phyloP scores from a whole-genome alignment of 140 eudicot genomes.

The Senecio squalidus region DNA sequence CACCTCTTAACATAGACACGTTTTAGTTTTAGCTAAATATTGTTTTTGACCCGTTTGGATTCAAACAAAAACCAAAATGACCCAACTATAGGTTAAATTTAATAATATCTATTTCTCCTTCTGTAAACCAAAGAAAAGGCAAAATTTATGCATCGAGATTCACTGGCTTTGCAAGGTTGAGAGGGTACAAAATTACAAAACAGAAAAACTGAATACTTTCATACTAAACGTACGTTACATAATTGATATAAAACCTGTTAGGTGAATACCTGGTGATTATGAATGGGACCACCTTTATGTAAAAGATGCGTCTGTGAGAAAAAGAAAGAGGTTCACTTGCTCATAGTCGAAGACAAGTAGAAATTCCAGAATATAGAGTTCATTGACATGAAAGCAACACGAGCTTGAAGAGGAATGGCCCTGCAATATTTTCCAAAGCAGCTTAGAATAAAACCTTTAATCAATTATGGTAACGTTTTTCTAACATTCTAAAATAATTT shows the following conservation, averaged over 20 bases:
- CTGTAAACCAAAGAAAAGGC: too few relatives aligned
- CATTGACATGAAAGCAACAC: slow-evolving; percentile 94
- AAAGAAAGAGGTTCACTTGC: slow-evolving; percentile 37
- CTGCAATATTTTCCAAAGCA: slow-evolving; percentile 30
- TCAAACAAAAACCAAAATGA: too few relatives aligned
- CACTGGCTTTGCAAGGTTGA: too few relatives aligned
- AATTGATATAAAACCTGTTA: not conserved
- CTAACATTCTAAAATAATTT: not conserved
- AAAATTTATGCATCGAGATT: too few relatives aligned
- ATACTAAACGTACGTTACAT: too few relatives aligned
- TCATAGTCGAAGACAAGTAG: slow-evolving; percentile 78
- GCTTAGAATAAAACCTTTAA: not conserved
- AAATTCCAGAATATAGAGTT: slow-evolving; percentile 94
- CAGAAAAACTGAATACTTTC: too few relatives aligned
- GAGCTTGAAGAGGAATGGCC: slow-evolving; percentile 92
- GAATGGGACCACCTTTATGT: not conserved
- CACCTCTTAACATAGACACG: too few relatives aligned
- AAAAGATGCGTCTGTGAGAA: not conserved
- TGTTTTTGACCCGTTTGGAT: too few relatives aligned
- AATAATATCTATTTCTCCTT: too few relatives aligned
- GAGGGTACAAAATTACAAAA: too few relatives aligned
- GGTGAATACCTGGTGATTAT: not conserved
- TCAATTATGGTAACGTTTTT: not conserved
- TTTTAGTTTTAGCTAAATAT: too few relatives aligned
- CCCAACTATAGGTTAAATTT: too few relatives aligned